phyloP scores from a whole-genome alignment of 2,329 filamentous ascomycete species.

The Fusarium nematophilum region DNA sequence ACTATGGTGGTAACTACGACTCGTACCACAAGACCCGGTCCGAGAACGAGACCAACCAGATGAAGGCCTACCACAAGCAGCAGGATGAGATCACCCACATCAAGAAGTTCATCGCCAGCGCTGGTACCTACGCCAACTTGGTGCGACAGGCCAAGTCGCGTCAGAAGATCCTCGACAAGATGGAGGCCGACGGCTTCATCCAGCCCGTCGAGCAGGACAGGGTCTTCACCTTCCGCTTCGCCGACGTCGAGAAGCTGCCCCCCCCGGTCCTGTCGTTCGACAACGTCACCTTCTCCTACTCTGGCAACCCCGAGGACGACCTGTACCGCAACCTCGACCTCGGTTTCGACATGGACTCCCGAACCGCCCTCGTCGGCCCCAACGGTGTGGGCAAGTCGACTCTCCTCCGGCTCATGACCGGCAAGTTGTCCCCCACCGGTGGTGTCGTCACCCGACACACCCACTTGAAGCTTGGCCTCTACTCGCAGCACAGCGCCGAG shows the following conservation, averaged over 20 bases:
- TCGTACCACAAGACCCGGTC: constrained; percentile 93
- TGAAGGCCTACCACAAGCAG: constrained; percentile 99
- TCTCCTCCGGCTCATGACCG: constrained; percentile 94
- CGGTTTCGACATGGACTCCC: constrained; percentile 99
- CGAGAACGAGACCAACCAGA: constrained; percentile 97
- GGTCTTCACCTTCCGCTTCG: constrained; percentile 98
- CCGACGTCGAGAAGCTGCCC: constrained; percentile 98
- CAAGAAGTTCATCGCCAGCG: constrained; percentile 99
- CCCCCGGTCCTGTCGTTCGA: constrained; percentile 97
- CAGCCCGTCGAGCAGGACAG: constrained; percentile 86
- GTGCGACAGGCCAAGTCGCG: constrained; percentile 98
- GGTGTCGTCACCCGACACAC: constrained; percentile 92
- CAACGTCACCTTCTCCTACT: constrained; percentile 98
- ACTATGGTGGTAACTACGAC: constrained; percentile 99
- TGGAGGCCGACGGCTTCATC: constrained; percentile 99
- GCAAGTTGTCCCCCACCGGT: constrained; percentile 85
- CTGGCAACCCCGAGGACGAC: constrained; percentile 87
- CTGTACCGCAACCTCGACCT: constrained; percentile 97
- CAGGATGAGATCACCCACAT: constrained; percentile 99
- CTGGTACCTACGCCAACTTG: constrained; percentile 99
- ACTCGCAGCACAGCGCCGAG: constrained; percentile 98
- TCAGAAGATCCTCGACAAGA: constrained; percentile 99
- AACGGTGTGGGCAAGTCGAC: constrained; percentile 99
- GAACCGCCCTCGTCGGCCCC: constrained; percentile 94
- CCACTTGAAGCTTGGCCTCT: constrained; percentile 97